Evolutionary conservation across 805 yeast species (phyloP).

Genomic region (Yamadazyma nakazawae): DNA sequence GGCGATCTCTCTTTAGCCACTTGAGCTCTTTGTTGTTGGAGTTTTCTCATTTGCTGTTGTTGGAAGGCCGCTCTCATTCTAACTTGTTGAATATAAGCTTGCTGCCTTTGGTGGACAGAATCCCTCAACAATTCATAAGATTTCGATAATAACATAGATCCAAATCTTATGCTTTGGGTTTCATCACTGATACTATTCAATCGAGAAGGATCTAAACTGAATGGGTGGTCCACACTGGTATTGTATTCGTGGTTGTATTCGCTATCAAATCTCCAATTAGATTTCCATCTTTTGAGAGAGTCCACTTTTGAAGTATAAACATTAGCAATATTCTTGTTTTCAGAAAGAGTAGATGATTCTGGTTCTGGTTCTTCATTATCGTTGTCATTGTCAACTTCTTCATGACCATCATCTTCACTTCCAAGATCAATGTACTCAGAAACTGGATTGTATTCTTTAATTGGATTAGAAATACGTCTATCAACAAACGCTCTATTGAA

Average conservation of each 20-base stretch:
- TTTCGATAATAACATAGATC: constrained; percentile 84
- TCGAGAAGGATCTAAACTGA: constrained; percentile 75
- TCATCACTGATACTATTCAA: constrained; percentile 79
- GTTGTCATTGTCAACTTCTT: constrained; percentile 4
- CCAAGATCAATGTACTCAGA: constrained; percentile 41
- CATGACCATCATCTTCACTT: constrained; percentile 19
- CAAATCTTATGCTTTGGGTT: constrained; percentile 87
- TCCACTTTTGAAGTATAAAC: constrained; percentile 50
- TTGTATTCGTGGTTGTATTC: constrained; percentile 46
- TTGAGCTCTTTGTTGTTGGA: constrained; percentile 14
- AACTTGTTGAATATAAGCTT: constrained; percentile 47
- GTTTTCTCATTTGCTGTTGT: constrained; percentile 24
- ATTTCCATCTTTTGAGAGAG: constrained; percentile 45
- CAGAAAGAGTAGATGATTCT: background rate
- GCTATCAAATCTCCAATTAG: constrained; percentile 66
- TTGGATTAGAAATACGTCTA: constrained; percentile 46
- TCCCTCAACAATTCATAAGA: constrained; percentile 78
- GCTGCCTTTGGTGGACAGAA: constrained; percentile 68
- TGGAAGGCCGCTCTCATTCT: constrained; percentile 41
- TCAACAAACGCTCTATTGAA: constrained; percentile 70
- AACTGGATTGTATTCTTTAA: constrained; percentile 17
- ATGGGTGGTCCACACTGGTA: constrained; percentile 41
- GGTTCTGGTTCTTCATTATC: background rate
- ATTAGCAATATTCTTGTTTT: constrained; percentile 22
- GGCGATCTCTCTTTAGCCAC: background rate